Evolutionary conservation across 352 stramenopile genomes (phyloP).

Genomic region (Blastocystis sp.): DNA sequence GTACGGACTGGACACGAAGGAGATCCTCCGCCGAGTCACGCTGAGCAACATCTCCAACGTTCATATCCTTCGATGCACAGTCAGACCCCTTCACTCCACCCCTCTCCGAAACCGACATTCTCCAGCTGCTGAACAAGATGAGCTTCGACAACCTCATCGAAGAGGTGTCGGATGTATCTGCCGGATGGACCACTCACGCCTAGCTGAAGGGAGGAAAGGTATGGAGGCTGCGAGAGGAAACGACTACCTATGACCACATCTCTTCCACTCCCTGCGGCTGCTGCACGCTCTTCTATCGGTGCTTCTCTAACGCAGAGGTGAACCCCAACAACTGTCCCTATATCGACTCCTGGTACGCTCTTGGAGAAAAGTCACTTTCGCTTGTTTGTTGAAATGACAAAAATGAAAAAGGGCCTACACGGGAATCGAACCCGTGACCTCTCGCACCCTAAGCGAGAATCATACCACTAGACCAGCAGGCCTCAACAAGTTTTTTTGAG

Average conservation of each 20-base stretch:
- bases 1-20: constrained; percentile 9
- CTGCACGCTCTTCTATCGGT: constrained; percentile 43
- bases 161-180: background rate
- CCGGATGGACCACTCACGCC: background rate
- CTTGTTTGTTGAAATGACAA: constrained; percentile 6
- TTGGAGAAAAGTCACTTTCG: constrained; percentile 36
- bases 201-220: constrained; percentile 20
- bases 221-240: constrained; percentile 32
- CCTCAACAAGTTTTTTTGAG: background rate
- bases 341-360: constrained; percentile 56
- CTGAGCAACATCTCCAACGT: constrained; percentile 50
- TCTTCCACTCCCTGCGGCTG: constrained; percentile 22
- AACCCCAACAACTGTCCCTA: constrained; percentile 56
- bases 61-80: constrained; percentile 12
- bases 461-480: constrained; percentile 63
- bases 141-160: constrained; percentile 54
- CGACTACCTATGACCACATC: constrained; percentile 45
- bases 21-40: constrained; percentile 18
- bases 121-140: constrained; percentile 53
- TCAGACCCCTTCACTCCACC: background rate
- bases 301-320: constrained; percentile 46
- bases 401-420: constrained; percentile 55
- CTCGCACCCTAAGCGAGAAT: constrained; percentile 63
- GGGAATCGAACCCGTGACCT: constrained; percentile 62
- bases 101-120: constrained; percentile 26